These are phyloP conservation scores for Jaminaea rosea DNA, from an alignment of 1,284 basidiomycete genomes.

Conservation along the genomic window DNA sequence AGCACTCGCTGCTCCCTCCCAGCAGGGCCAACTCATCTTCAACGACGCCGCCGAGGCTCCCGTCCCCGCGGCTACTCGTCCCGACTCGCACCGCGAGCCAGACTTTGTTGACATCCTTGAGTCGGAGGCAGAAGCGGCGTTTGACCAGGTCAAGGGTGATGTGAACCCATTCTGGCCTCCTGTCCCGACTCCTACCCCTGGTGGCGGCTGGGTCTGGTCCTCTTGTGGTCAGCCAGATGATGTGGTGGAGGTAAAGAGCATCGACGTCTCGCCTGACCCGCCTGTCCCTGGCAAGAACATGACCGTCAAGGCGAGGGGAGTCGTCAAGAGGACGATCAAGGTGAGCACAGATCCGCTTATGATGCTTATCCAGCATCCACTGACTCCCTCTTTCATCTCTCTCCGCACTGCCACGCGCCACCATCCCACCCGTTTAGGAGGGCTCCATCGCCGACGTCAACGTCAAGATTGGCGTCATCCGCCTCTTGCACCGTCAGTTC, in stretches of 20 bases:
- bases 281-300: constrained; percentile 41
- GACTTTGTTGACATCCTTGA: background rate
- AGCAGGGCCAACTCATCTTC: background rate
- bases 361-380: background rate
- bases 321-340: constrained; percentile 21
- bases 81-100: background rate
- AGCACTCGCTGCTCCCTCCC: background rate
- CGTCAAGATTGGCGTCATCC: constrained; percentile 42
- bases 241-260: constrained; percentile 25
- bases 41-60: background rate
- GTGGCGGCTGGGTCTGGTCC: constrained; percentile 35
- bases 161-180: background rate
- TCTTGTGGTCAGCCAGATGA: constrained; percentile 28
- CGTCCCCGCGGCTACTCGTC: too few relatives aligned
- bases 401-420: background rate
- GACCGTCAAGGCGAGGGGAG: constrained; percentile 35
- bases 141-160: too few relatives aligned
- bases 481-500: constrained; percentile 29
- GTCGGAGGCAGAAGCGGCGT: background rate
- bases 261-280: constrained; percentile 38
- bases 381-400: background rate
- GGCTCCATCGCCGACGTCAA: constrained; percentile 38
- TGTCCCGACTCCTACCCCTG: constrained; percentile 5
- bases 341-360: constrained; percentile 24
- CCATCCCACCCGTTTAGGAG: constrained; percentile 11